phyloP scores from a whole-genome alignment of 305 asterid species.

The Solanum chacoense region DNA sequence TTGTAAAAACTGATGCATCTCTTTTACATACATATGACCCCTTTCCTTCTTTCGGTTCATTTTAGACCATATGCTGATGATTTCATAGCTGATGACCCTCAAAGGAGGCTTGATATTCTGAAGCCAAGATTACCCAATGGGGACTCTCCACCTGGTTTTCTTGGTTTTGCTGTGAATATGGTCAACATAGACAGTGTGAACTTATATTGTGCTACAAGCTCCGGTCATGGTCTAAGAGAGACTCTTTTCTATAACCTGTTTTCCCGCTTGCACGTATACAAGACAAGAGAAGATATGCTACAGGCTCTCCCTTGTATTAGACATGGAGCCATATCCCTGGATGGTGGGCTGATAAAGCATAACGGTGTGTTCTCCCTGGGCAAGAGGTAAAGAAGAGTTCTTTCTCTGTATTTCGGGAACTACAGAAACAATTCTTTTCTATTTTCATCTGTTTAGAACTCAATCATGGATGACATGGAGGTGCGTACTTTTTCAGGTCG shows the following conservation, averaged over 20 bases:
- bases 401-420: neutral
- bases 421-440: neutral
- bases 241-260: conserved; percentile 71
- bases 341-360: conserved; percentile 61
- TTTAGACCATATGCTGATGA: conserved; percentile 56
- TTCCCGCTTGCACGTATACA: conserved; percentile 62
- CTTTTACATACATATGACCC: neutral
- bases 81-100: conserved; percentile 59
- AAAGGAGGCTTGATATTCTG: conserved; percentile 52
- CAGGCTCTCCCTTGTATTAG: conserved; percentile 44
- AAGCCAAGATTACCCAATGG: conserved; percentile 60
- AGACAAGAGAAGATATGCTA: conserved; percentile 59
- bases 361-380: conserved; percentile 33
- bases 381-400: conserved; percentile 24
- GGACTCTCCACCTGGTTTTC: conserved; percentile 67
- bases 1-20: neutral
- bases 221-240: conserved; percentile 56
- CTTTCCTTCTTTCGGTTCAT: conserved; percentile 12
- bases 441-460: neutral
- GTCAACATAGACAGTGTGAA: conserved; percentile 35
- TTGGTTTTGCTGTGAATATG: conserved; percentile 94
- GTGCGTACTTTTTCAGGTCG: neutral
- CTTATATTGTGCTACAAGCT: conserved; percentile 22
- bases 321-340: conserved; percentile 69
- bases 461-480: neutral